Percentiles rank a stretch among this genome's conserved stretches.
Conservation (phyloP, 2,329 filamentous ascomycete genomes). For the Phialophora verrucosa region DNA sequence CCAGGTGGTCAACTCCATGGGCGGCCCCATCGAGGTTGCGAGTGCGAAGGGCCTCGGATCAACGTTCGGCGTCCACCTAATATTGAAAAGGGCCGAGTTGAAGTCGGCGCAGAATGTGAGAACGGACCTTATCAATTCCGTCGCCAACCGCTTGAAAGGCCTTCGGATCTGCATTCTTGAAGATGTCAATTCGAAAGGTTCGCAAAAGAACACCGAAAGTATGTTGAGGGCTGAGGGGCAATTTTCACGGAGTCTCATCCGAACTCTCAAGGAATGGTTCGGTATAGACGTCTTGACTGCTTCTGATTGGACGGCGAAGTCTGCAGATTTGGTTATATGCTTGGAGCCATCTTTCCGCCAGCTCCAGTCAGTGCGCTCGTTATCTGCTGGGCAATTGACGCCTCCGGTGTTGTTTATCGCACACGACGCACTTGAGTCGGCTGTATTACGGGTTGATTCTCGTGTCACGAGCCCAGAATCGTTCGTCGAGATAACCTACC, state of each 20-base stretch:
- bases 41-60: slow-evolving; percentile 42
- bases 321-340: slow-evolving; percentile 21
- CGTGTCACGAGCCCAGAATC: slow-evolving; percentile 13
- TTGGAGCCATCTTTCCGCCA: slow-evolving; percentile 18
- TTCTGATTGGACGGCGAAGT: background rate
- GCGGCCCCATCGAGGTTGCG: slow-evolving; percentile 41
- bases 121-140: background rate
- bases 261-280: slow-evolving; percentile 14
- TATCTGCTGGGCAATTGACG: background rate
- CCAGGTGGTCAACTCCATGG: slow-evolving; percentile 41
- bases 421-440: slow-evolving; percentile 18
- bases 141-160: slow-evolving; percentile 38
- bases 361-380: slow-evolving; percentile 7
- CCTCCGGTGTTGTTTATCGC: slow-evolving; percentile 15
- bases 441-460: slow-evolving; percentile 9
- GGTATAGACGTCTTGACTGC: slow-evolving; percentile 7
- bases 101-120: background rate
- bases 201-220: slow-evolving; percentile 2
- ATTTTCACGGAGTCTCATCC: slow-evolving; percentile 9
- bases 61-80: slow-evolving; percentile 22
- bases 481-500: slow-evolving; percentile 20
- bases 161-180: slow-evolving; percentile 42
- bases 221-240: background rate
- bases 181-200: slow-evolving; percentile 9
- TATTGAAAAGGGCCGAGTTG: background rate